Evolutionary conservation across 2,329 filamentous ascomycete genomes (phyloP).

Genomic region (Cercospora zeae-maydis): DNA sequence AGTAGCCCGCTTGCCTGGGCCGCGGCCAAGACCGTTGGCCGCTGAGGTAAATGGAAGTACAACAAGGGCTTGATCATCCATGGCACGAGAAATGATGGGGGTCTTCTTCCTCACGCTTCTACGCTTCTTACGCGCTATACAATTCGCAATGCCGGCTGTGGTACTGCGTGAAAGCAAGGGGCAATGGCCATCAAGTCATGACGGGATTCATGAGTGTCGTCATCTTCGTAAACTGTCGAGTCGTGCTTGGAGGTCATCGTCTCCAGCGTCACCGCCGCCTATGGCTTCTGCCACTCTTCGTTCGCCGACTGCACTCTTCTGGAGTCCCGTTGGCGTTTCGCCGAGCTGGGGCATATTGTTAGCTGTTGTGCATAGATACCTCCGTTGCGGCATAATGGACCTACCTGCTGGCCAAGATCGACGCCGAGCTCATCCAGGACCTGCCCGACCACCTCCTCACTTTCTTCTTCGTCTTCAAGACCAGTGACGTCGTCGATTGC

Average conservation of each 20-base stretch:
- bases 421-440: conserved; percentile 96
- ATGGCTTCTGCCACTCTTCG: conserved; percentile 81
- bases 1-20: neutral
- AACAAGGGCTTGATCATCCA: neutral
- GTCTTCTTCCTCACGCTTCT: neutral
- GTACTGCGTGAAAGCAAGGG: neutral
- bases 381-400: conserved; percentile 37
- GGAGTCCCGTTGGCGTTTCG: conserved; percentile 81
- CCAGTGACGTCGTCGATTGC: conserved; percentile 96
- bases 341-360: conserved; percentile 61
- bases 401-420: conserved; percentile 82
- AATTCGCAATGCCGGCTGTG: neutral
- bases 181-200: neutral
- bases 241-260: conserved; percentile 90
- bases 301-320: conserved; percentile 69
- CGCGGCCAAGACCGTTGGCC: neutral
- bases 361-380: conserved; percentile 5
- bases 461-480: conserved; percentile 84
- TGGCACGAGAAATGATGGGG: neutral
- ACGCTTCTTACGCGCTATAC: neutral
- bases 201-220: conserved; percentile 18
- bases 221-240: conserved; percentile 68
- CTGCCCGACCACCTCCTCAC: conserved; percentile 94
- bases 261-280: conserved; percentile 61
- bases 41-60: neutral